Percentiles rank a stretch among this genome's conserved stretches.
Conservation (phyloP, 192 early-diverging fungal genomes). For the Paraglomus occultum region DNA sequence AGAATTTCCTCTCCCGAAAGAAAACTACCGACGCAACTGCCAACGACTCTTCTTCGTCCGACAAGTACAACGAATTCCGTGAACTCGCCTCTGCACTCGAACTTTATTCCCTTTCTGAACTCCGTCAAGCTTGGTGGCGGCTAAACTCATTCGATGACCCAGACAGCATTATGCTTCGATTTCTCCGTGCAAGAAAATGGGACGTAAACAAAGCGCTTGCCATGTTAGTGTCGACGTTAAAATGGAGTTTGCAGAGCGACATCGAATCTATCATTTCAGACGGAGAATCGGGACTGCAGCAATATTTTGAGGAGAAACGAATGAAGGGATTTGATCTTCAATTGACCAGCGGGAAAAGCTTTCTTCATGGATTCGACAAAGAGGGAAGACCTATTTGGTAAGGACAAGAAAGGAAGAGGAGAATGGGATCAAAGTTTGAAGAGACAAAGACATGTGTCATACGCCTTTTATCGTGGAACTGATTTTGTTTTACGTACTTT, state of each 20-base stretch:
- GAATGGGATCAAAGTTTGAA: too few relatives aligned
- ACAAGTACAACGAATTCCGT: conserved; percentile 20
- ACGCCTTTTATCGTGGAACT: neutral
- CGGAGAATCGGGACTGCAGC: conserved; percentile 20
- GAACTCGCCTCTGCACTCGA: conserved; percentile 16
- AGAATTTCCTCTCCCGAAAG: too few relatives aligned
- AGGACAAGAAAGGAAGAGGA: too few relatives aligned
- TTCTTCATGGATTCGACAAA: conserved; percentile 50
- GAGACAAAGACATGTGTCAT: neutral
- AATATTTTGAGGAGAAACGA: conserved; percentile 12
- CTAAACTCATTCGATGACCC: conserved; percentile 59
- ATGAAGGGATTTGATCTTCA: conserved; percentile 35
- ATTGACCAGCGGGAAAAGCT: conserved; percentile 49
- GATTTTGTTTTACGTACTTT: neutral
- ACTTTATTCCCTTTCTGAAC: conserved; percentile 20
- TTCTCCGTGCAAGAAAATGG: conserved; percentile 90
- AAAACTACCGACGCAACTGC: too few relatives aligned
- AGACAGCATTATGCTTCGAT: conserved; percentile 74
- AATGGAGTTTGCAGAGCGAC: conserved; percentile 70
- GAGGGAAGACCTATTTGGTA: conserved; percentile 51
- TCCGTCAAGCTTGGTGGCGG: conserved; percentile 57
- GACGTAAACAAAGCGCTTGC: conserved; percentile 67
- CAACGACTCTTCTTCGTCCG: neutral
- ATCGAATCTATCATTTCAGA: conserved; percentile 41
- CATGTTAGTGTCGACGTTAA: conserved; percentile 69